These are phyloP conservation scores for Diaporthe batatas DNA, from an alignment of 2,329 filamentous ascomycete genomes.

Conservation along the genomic window DNA sequence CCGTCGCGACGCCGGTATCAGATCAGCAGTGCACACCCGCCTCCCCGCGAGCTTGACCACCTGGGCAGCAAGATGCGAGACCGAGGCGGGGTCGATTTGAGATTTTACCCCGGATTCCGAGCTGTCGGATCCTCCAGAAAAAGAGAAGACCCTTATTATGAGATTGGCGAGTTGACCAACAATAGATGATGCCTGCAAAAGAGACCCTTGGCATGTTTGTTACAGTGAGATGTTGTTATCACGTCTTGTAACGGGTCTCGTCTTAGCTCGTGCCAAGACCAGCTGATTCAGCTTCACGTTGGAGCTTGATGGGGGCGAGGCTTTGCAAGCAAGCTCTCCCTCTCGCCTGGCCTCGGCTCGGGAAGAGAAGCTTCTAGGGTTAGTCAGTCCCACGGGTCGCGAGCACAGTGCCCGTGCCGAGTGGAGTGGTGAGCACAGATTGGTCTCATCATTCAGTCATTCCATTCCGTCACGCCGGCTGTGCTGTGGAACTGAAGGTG, in stretches of 20 bases:
- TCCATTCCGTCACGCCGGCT: conserved; percentile 21
- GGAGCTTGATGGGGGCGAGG: neutral
- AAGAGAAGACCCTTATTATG: too few species aligned
- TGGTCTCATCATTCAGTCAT: conserved; percentile 34
- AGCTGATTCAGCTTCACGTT: conserved; percentile 14
- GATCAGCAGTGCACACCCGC: neutral
- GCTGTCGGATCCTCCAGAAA: conserved; percentile 4
- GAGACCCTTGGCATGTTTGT: neutral
- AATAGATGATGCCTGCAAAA: neutral
- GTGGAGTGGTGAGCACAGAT: conserved; percentile 19
- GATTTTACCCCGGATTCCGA: conserved; percentile 22
- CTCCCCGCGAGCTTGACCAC: neutral
- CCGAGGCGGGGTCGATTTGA: neutral
- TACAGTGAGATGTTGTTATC: neutral
- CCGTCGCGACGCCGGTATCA: neutral
- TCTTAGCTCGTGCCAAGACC: conserved; percentile 1
- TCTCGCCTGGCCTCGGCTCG: conserved; percentile 10
- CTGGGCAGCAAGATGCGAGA: neutral
- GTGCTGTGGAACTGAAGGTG: conserved; percentile 8
- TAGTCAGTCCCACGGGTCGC: conserved; percentile 6
- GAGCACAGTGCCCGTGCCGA: neutral
- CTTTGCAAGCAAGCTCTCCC: neutral
- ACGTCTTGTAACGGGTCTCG: conserved; percentile 2
- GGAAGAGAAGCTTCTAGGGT: neutral
- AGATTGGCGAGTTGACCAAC: conserved; percentile 17